Evolutionary conservation across 169 alveolate genomes (phyloP).

Genomic region (Plasmodium knowlesi): DNA sequence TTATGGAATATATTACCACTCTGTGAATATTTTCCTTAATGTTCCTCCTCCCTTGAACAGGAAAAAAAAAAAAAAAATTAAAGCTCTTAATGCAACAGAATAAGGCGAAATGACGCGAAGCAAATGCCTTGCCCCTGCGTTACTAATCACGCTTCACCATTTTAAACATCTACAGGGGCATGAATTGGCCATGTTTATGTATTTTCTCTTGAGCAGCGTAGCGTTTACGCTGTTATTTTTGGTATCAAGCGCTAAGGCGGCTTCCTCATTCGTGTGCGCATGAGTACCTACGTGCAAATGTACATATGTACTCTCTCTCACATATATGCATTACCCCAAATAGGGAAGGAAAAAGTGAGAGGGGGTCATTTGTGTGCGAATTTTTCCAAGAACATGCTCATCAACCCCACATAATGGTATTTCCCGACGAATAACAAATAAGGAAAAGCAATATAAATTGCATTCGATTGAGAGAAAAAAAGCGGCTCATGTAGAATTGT

Average conservation of each 20-base stretch:
- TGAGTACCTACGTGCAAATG: background rate
- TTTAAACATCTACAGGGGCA: background rate
- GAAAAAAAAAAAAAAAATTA: background rate
- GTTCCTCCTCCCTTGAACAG: background rate
- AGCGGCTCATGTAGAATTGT: background rate
- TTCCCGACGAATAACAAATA: background rate
- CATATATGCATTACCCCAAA: background rate
- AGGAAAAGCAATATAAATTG: background rate
- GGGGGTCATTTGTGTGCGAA: background rate
- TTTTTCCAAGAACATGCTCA: background rate
- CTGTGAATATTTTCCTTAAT: background rate
- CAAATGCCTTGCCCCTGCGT: background rate
- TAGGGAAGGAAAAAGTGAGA: background rate
- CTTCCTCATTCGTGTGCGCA: background rate
- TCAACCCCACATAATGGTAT: background rate
- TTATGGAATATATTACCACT: background rate
- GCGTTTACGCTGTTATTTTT: background rate
- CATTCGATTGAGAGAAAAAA: background rate
- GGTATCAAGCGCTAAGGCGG: background rate
- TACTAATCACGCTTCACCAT: background rate
- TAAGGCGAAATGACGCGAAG: background rate
- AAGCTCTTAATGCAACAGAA: background rate
- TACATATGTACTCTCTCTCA: background rate
- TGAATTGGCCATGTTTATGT: background rate
- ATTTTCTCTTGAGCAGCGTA: background rate